Base-by-base conservation (phyloP, 1,284 basidiomycete species). In the Moniliella sp. region DNA sequence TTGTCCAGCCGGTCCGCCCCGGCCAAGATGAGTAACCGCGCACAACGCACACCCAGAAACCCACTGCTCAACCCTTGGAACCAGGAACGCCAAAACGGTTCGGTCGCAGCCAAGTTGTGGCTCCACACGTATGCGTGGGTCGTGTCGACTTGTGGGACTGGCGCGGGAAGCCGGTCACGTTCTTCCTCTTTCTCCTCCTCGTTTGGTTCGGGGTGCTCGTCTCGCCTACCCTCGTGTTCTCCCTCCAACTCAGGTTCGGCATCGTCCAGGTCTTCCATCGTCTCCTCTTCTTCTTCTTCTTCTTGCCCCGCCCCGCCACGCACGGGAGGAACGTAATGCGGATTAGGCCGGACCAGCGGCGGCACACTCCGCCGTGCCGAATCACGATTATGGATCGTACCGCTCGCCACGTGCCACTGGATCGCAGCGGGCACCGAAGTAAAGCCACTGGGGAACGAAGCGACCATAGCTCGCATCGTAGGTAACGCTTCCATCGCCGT, bases 61-160 rank as follows among this genome's bases (percentile, higher is more conserved):
- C 70, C 68, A 12, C 63, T 62, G 3, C 81, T 86, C 0, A 97
- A 67, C 0, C 76, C 76, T 2, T 67, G 66, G 63, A 94, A 97
- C 88, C 88, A 97, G 48, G 75, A 82, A 63, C 73, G 61, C 91
- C 88, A 97, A 57, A 76, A 93, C 0, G 79, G 76, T 18, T 79
- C 78, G 0, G 84, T 94, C 1, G 73, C 72, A 5, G 74, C 65
- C 12, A 97, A 65, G 7, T 86, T 74, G 0, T 82, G 81, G 12
- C 78, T 67, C 91, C 88, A 97, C 19, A 69, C 64, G 25, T 47
- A 54, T 0, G 45, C 33, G 19, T 36, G 32, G 12, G 28, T 14
- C 27, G 23, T n/a, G 17, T n/a, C 17, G 8, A 4, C 23, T 8
- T 17, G 19, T 4, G 11, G 11, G 5, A 9, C 23, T 3, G 23